These are phyloP conservation scores for Clonostachys rosea DNA, from an alignment of 2,329 filamentous ascomycete genomes.

Conservation along the genomic window DNA sequence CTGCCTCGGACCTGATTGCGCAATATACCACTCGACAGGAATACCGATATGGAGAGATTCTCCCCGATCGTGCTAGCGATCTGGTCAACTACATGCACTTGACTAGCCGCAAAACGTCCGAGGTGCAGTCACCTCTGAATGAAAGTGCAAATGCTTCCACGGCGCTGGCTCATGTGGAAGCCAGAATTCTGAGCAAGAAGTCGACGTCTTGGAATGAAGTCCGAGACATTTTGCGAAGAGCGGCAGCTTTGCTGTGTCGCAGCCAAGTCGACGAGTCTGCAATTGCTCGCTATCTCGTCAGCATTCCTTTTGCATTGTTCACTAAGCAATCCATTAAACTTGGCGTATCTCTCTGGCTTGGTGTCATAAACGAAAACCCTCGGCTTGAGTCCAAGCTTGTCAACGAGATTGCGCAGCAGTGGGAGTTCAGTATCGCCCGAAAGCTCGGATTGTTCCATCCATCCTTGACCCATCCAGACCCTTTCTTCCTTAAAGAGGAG, in stretches of 20 bases:
- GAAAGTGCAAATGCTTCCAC: constrained; percentile 56
- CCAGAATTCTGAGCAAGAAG: constrained; percentile 64
- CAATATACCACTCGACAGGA: constrained; percentile 97
- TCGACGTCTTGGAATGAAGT: constrained; percentile 69
- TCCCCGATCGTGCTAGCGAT: constrained; percentile 64
- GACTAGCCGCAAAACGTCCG: constrained; percentile 42
- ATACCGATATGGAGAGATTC: constrained; percentile 80
- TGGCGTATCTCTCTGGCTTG: constrained; percentile 92
- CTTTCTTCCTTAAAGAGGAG: constrained; percentile 87
- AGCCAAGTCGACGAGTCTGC: constrained; percentile 70
- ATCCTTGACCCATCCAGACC: constrained; percentile 70
- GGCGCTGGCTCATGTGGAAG: constrained; percentile 69
- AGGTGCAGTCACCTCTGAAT: constrained; percentile 43
- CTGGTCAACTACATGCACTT: constrained; percentile 57
- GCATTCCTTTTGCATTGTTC: constrained; percentile 88
- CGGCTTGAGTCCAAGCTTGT: constrained; percentile 81
- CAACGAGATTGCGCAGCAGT: constrained; percentile 82
- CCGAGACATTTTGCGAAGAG: constrained; percentile 75
- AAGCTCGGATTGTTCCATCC: constrained; percentile 78
- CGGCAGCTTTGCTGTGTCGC: constrained; percentile 81
- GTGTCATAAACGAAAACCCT: constrained; percentile 94
- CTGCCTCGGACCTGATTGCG: constrained; percentile 91
- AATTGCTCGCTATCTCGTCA: constrained; percentile 82
- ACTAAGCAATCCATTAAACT: constrained; percentile 94
- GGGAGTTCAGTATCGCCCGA: constrained; percentile 78